Evolutionary conservation across 2,329 filamentous ascomycete species (phyloP), one percentile per base, ranked within the genome.

Genomic region (Chrysoporthe puriensis): DNA sequence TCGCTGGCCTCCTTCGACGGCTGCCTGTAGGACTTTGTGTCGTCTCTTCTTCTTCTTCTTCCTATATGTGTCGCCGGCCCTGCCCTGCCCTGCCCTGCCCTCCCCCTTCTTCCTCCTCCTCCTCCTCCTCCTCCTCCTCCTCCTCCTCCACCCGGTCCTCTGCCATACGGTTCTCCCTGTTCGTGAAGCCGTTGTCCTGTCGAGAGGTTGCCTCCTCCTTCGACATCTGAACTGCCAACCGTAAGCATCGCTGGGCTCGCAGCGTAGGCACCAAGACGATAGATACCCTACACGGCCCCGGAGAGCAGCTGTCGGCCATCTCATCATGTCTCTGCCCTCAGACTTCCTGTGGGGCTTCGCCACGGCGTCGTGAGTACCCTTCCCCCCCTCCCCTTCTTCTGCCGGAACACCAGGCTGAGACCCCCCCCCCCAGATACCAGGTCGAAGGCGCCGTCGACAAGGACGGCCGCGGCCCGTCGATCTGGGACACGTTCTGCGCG

Each of bases 401-500:
- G 1, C 1, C n/a, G 26, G 13, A 14, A 13, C 40, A 7, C 26
- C 1, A 61, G 4, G 14, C 56, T 62, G 54, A 61, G 14, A 44
- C 18, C 57, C 26, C 8, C 4, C 18, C 36, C 21, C 50, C 5
- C 76, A 96, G 93, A 76, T 96, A 96, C 82, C 93, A 97, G 78
- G 91, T 97, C 73, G 93, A 97, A 82, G 93, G 93, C 67, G 89
- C 88, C 60, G 83, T 85, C 50, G 83, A 90, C 60, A 86, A 90
- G 75, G 93, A 95, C 76, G 93, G 93, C 71, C 91, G 93, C 71
- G 91, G 87, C 32, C 89, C 92, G 65, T 93, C 91, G 70, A 96
- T 96, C 78, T 96, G 93, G 93, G 93, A 97, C 80, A 90, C 87
- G n/a, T 96, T 96, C 82, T 94, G 91, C 80, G 86, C 86, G 70